These are phyloP conservation scores for Shiraia sp. DNA, from an alignment of 2,329 filamentous ascomycete species.

Conservation along the genomic window DNA sequence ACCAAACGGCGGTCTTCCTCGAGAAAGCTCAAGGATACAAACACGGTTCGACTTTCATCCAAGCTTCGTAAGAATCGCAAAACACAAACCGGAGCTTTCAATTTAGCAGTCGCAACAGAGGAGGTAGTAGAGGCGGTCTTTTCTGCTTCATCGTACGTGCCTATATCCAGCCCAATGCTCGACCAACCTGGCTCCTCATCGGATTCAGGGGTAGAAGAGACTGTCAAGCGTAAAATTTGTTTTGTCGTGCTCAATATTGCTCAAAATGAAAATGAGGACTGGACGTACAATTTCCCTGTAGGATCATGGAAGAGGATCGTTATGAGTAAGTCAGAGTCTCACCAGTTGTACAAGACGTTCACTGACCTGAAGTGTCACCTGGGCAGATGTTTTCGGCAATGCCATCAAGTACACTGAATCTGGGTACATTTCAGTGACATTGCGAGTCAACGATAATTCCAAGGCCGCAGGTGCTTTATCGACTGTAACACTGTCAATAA, in stretches of 20 bases:
- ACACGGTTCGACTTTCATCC: constrained; percentile 32
- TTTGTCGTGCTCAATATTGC: constrained; percentile 34
- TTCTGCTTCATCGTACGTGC: constrained; percentile 39
- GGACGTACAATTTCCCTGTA: constrained; percentile 49
- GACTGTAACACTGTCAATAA: constrained; percentile 41
- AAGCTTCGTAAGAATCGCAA: constrained; percentile 34
- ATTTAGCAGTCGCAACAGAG: constrained; percentile 23
- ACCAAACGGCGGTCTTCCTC: constrained; percentile 44
- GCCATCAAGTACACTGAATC: constrained; percentile 41
- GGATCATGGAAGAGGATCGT: constrained; percentile 42
- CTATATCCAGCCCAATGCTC: constrained; percentile 11
- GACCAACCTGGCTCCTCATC: constrained; percentile 11
- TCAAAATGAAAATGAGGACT: constrained; percentile 37
- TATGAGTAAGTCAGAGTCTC: constrained; percentile 26
- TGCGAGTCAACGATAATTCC: constrained; percentile 14
- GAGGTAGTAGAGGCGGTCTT: constrained; percentile 32
- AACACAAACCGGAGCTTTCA: constrained; percentile 20
- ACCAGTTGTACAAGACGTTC: background rate
- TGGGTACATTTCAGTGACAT: constrained; percentile 33
- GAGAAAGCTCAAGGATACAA: constrained; percentile 30
- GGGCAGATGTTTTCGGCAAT: constrained; percentile 38
- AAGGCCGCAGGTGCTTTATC: constrained; percentile 7
- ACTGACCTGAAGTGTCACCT: background rate
- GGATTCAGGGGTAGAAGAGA: background rate
- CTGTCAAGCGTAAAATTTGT: constrained; percentile 19